Percentiles rank a stretch among this genome's conserved stretches.
These are phyloP conservation scores for Pichia sp. DNA, from an alignment of 1,139 yeast genomes.

Conservation along the genomic window DNA sequence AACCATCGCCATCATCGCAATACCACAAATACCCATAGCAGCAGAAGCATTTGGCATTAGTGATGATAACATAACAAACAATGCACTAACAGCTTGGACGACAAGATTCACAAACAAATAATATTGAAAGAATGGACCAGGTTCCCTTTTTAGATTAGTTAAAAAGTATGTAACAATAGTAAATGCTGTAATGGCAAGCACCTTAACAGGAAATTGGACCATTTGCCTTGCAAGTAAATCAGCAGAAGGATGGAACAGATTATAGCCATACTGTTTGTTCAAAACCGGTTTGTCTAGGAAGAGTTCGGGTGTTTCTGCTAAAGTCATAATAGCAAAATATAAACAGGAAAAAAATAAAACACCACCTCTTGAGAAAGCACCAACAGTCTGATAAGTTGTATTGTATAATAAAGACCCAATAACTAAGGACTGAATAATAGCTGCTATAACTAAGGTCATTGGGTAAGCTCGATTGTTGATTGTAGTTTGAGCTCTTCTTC, in stretches of 20 bases:
- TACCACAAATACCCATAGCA: slow-evolving; percentile 49
- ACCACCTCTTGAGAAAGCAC: slow-evolving; percentile 37
- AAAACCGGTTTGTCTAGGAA: slow-evolving; percentile 40
- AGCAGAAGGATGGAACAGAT: slow-evolving; percentile 41
- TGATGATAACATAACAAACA: slow-evolving; percentile 47
- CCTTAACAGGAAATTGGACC: slow-evolving; percentile 36
- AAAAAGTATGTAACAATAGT: slow-evolving; percentile 36
- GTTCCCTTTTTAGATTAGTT: slow-evolving; percentile 36
- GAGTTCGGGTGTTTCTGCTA: slow-evolving; percentile 38
- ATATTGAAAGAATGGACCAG: slow-evolving; percentile 39
- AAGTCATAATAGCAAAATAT: slow-evolving; percentile 37
- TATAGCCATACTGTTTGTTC: slow-evolving; percentile 38
- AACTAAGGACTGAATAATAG: slow-evolving; percentile 40
- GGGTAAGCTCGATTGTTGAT: slow-evolving; percentile 45
- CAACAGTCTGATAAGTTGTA: slow-evolving; percentile 28
- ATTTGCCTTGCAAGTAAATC: slow-evolving; percentile 39
- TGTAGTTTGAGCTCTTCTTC: slow-evolving; percentile 43
- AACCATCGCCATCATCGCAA: slow-evolving; percentile 38
- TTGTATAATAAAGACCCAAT: slow-evolving; percentile 37
- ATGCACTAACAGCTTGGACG: slow-evolving; percentile 34
- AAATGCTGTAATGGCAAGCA: slow-evolving; percentile 32
- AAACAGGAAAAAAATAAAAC: slow-evolving; percentile 38
- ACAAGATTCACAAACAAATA: slow-evolving; percentile 38
- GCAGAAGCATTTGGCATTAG: slow-evolving; percentile 39
- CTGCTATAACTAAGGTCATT: slow-evolving; percentile 38